Evolutionary conservation across 1,139 yeast species (phyloP).

Genomic region (Protomyces pachydermus): DNA sequence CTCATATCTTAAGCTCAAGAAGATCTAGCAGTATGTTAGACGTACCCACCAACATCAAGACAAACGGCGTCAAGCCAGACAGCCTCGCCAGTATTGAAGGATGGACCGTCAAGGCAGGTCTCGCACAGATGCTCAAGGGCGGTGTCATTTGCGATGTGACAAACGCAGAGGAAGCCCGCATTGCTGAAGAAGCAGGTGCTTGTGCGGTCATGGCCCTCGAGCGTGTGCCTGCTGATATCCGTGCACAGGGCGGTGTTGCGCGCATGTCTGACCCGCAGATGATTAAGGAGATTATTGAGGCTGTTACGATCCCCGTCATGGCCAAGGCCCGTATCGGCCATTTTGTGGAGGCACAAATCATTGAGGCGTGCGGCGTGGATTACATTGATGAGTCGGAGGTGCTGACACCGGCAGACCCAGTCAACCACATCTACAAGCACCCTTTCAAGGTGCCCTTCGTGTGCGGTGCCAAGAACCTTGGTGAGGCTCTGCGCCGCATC

Average conservation of each 20-base stretch:
- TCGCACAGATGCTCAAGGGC: conserved; percentile 85
- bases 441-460: conserved; percentile 72
- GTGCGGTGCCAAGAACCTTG: conserved; percentile 79
- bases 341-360: conserved; percentile 73
- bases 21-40: neutral
- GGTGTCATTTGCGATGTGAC: conserved; percentile 56
- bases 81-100: conserved; percentile 11
- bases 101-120: conserved; percentile 68
- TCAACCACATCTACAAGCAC: conserved; percentile 58
- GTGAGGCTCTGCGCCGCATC: conserved; percentile 78
- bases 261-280: conserved; percentile 83
- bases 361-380: conserved; percentile 66
- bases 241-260: conserved; percentile 77
- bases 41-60: conserved; percentile 20
- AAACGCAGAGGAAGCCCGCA: conserved; percentile 52
- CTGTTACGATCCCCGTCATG: conserved; percentile 58
- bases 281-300: conserved; percentile 70
- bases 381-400: conserved; percentile 73
- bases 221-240: conserved; percentile 80
- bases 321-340: conserved; percentile 87
- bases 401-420: conserved; percentile 46
- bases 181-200: conserved; percentile 83
- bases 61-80: conserved; percentile 10
- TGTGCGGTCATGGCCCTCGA: conserved; percentile 90
- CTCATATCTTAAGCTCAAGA: neutral